Evolutionary conservation across 2,329 filamentous ascomycete genomes (phyloP).

Genomic region (Aspergillus puulaauensis): DNA sequence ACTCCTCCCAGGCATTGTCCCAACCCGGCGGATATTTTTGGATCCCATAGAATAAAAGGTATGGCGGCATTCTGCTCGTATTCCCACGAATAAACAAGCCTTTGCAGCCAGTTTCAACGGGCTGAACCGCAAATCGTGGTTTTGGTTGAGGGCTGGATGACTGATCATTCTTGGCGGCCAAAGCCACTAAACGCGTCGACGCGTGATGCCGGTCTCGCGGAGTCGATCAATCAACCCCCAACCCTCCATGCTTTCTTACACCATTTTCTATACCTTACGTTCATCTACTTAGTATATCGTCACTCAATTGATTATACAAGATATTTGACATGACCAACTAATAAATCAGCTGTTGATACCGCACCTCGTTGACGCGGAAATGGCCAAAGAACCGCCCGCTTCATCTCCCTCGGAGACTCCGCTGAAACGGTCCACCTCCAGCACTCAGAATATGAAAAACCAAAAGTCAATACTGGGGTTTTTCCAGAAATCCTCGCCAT

Average conservation of each 20-base stretch:
- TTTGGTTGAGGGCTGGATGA: not conserved
- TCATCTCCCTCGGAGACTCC: slow-evolving; percentile 38
- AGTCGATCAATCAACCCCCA: slow-evolving; percentile 15
- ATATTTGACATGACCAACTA: slow-evolving; percentile 3
- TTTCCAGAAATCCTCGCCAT: slow-evolving; percentile 63
- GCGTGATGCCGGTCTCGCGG: slow-evolving; percentile 27
- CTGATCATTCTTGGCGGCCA: slow-evolving; percentile 8
- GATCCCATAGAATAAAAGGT: not conserved
- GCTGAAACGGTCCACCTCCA: slow-evolving; percentile 42
- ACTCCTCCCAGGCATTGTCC: not conserved
- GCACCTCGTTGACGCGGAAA: slow-evolving; percentile 19
- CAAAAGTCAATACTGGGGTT: slow-evolving; percentile 76
- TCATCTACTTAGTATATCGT: not conserved
- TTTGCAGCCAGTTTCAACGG: not conserved
- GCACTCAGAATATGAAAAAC: slow-evolving; percentile 53
- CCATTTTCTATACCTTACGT: not conserved
- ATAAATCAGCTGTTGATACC: not conserved
- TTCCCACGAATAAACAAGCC: not conserved
- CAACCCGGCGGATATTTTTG: not conserved
- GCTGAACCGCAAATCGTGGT: not conserved
- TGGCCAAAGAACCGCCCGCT: slow-evolving; percentile 38
- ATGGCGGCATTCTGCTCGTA: not conserved
- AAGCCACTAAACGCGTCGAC: slow-evolving; percentile 42
- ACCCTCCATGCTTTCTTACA: not conserved
- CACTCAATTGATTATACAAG: not conserved